Conservation (phyloP, 257 asterid species). For the Marsdenia floribunda region DNA sequence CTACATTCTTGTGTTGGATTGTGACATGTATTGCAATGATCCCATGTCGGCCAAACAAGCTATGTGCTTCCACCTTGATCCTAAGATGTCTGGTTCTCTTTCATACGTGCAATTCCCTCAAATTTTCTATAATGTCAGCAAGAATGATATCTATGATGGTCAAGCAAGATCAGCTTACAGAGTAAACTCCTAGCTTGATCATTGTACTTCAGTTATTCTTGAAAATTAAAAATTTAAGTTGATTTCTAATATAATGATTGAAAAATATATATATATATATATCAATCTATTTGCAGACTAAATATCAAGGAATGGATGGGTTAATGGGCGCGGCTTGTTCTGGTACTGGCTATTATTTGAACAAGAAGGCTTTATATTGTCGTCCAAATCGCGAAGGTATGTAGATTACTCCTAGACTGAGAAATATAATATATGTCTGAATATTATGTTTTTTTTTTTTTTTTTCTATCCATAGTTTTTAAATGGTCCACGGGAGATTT, state of each 20-base stretch:
- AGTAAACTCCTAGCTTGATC: conserved; percentile 23
- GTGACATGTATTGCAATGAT: conserved; percentile 52
- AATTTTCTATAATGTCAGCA: conserved; percentile 64
- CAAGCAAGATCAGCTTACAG: conserved; percentile 72
- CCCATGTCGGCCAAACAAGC: conserved; percentile 51
- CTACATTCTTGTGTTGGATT: conserved; percentile 43
- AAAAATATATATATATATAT: too few species aligned
- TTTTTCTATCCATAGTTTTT: too few species aligned
- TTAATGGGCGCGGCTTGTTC: conserved; percentile 55
- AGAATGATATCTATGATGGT: conserved; percentile 73
- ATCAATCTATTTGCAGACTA: conserved; percentile 37
- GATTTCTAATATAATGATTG: background rate
- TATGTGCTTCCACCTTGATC: conserved; percentile 52
- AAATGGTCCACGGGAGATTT: too few species aligned
- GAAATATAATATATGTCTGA: too few species aligned
- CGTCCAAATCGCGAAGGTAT: conserved; percentile 46
- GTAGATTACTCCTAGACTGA: too few species aligned
- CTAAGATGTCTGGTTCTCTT: conserved; percentile 32
- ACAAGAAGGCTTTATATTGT: conserved; percentile 55
- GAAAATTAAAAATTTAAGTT: background rate
- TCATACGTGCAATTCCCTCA: conserved; percentile 72
- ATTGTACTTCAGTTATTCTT: background rate
- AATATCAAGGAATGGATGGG: conserved; percentile 93
- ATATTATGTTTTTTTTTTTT: too few species aligned
- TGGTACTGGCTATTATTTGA: conserved; percentile 69